Evolutionary conservation across 2,329 filamentous ascomycete species (phyloP), one percentile per base, ranked within the genome.

Genomic region (Hymenoscyphus occultus): DNA sequence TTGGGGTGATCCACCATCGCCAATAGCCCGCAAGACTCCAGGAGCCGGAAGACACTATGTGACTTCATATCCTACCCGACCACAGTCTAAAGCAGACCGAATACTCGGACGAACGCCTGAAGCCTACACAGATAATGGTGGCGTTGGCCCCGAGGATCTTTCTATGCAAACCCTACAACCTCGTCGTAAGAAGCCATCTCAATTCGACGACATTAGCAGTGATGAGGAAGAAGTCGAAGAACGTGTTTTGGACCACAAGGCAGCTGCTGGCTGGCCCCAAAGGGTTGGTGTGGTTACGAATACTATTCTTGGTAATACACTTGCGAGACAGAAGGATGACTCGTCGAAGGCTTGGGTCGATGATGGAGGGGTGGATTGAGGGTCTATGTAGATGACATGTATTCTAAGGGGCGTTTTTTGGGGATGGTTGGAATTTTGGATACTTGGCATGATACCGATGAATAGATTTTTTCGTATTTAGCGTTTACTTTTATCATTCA

Each of bases 1-100:
- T 40, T 91, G 89, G 88, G 89, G 89, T 40, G 65, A 68, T 19
- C 66, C 67, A 39, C 45, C 60, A 16, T 7, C 68, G 14, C 67
- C 69, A 35, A 60, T 61, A 5, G 14, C 22, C 7, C 64, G 54
- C 22, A 39, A 58, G 32, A 62, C 59, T 59, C 64, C 68, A 13
- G 74, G 73, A 51, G 74, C 72, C 39, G 73, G 66, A 12, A 68
- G 72, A 65, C 73, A 75, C 68, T 75, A 75, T 63, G 68, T 72
- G 19, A 65, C 40, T 39, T 60, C 71, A 3, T 69, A 70, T 63
- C 69, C 73, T 3, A 71, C 45, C 22, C 45, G 67, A 35, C 59
- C 67, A 48, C 69, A 65, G 42, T 74, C 73, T 5, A 78, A 78
- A 64, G 76, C 76, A 13, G 76, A 77, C 56, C 71, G 72, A 56